Evolutionary conservation across 441 rosid species (phyloP).

Genomic region (Pelargonium citronellum): DNA sequence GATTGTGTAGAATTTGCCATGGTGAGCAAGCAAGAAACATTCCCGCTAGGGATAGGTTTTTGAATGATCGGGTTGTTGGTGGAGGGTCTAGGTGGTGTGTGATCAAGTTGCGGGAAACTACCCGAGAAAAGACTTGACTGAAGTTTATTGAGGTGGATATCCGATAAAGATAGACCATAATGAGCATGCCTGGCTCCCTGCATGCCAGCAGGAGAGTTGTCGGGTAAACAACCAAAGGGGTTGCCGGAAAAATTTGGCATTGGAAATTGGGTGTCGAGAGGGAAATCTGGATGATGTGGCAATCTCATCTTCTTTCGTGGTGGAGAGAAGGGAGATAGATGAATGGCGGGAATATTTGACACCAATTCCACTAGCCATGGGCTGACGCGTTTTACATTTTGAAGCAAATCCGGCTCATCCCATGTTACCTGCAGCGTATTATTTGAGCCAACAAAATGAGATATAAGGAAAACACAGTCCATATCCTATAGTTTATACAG

Average conservation of each 20-base stretch:
- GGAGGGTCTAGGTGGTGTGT: constrained; percentile 33
- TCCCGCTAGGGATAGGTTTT: constrained; percentile 34
- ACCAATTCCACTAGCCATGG: constrained; percentile 96
- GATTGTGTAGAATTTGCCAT: constrained; percentile 52
- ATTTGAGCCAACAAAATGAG: background rate
- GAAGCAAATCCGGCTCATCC: constrained; percentile 97
- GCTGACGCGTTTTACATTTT: constrained; percentile 80
- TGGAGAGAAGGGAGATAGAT: constrained; percentile 64
- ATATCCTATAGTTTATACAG: too few species aligned
- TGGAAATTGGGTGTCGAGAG: constrained; percentile 55
- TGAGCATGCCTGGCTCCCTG: constrained; percentile 99
- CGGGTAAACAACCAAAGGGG: constrained; percentile 55
- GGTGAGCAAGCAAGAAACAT: constrained; percentile 65
- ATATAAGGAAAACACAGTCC: background rate
- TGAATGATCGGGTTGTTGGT: constrained; percentile 30
- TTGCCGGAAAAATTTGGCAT: constrained; percentile 59
- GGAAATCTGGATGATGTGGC: constrained; percentile 56
- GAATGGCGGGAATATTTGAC: constrained; percentile 61
- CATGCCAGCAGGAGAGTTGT: constrained; percentile 92
- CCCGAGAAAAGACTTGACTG: constrained; percentile 54
- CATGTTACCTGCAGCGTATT: constrained; percentile 59
- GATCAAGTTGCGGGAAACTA: constrained; percentile 42
- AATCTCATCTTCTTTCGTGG: constrained; percentile 76
- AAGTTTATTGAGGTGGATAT: constrained; percentile 56
- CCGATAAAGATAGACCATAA: constrained; percentile 61